These are phyloP conservation scores for Aspergillus wentii DNA, from an alignment of 495 filamentous ascomycete genomes.

Conservation along the genomic window DNA sequence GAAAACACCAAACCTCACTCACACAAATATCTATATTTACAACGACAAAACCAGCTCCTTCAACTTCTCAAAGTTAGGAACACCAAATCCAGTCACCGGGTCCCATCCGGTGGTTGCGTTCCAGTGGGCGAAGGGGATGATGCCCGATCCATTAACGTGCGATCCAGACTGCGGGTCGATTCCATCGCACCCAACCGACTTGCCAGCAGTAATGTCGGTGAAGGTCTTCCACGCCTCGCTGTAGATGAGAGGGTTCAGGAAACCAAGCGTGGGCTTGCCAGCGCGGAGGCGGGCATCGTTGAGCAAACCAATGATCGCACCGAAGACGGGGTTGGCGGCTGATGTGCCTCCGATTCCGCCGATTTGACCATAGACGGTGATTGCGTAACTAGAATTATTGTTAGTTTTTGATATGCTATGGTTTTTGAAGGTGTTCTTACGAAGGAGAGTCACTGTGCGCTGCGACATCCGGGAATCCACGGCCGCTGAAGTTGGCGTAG, in stretches of 20 bases:
- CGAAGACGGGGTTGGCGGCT: slow-evolving; percentile 43
- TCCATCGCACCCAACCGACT: slow-evolving; percentile 50
- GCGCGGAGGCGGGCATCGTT: slow-evolving; percentile 45
- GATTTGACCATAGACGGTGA: slow-evolving; percentile 24
- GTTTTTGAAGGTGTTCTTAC: too few relatives aligned
- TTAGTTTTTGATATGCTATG: too few relatives aligned
- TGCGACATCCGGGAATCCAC: slow-evolving; percentile 68
- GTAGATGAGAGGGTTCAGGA: slow-evolving; percentile 52
- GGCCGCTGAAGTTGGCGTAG: slow-evolving; percentile 52
- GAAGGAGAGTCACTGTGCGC: slow-evolving; percentile 44
- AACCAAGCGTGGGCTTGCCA: slow-evolving; percentile 44
- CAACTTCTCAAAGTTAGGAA: slow-evolving; percentile 28
- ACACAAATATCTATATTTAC: too few relatives aligned
- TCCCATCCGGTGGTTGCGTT: slow-evolving; percentile 47
- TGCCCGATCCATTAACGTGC: slow-evolving; percentile 1
- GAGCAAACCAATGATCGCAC: slow-evolving; percentile 43
- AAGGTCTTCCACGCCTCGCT: too few relatives aligned
- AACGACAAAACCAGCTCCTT: slow-evolving; percentile 10
- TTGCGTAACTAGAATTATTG: too few relatives aligned
- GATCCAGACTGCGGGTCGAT: too few relatives aligned
- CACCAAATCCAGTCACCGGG: slow-evolving; percentile 43
- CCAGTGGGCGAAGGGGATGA: slow-evolving; percentile 11
- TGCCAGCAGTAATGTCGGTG: slow-evolving; percentile 50
- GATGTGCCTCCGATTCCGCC: slow-evolving; percentile 44
- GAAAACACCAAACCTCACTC: too few relatives aligned